Conservation (phyloP, 441 rosid genomes). For the Aleurites moluccanus region DNA sequence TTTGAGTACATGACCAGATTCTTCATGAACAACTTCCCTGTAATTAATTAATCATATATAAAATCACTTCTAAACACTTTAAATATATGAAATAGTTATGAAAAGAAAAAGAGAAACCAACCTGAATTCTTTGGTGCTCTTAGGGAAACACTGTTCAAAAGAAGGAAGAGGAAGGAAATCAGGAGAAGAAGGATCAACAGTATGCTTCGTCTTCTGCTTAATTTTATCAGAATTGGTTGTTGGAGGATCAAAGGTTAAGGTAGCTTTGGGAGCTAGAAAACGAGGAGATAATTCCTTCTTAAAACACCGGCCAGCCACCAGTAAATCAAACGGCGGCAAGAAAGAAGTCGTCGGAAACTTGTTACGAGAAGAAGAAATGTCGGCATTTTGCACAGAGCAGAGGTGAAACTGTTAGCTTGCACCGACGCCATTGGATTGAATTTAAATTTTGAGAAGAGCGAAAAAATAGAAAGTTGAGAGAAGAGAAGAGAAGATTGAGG, state of each 20-base stretch:
- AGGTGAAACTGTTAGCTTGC: conserved; percentile 44
- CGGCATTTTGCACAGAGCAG: conserved; percentile 52
- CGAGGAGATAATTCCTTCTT: conserved; percentile 39
- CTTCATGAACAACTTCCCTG: conserved; percentile 81
- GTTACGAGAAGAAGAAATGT: conserved; percentile 36
- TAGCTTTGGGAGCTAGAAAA: conserved; percentile 43
- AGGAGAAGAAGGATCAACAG: conserved; percentile 83
- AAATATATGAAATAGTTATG: not conserved
- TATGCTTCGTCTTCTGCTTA: conserved; percentile 64
- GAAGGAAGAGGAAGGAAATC: conserved; percentile 87
- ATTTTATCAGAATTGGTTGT: conserved; percentile 45
- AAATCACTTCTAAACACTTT: not conserved
- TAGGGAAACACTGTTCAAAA: conserved; percentile 88
- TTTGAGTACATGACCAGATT: conserved; percentile 77
- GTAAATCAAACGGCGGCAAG: conserved; percentile 52
- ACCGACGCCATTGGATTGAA: conserved; percentile 53
- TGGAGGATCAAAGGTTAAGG: conserved; percentile 77
- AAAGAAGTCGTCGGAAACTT: conserved; percentile 57
- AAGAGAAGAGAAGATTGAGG: not conserved
- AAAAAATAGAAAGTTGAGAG: not conserved
- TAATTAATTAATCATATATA: conserved; percentile 18
- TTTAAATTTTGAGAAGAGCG: too few relatives aligned
- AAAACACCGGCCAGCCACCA: conserved; percentile 25
- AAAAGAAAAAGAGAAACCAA: conserved; percentile 21
- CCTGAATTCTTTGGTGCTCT: conserved; percentile 79